Evolutionary conservation across 1,284 basidiomycete genomes (phyloP), one percentile per base, ranked within the genome.

Genomic region (Sanghuangporus baumii): DNA sequence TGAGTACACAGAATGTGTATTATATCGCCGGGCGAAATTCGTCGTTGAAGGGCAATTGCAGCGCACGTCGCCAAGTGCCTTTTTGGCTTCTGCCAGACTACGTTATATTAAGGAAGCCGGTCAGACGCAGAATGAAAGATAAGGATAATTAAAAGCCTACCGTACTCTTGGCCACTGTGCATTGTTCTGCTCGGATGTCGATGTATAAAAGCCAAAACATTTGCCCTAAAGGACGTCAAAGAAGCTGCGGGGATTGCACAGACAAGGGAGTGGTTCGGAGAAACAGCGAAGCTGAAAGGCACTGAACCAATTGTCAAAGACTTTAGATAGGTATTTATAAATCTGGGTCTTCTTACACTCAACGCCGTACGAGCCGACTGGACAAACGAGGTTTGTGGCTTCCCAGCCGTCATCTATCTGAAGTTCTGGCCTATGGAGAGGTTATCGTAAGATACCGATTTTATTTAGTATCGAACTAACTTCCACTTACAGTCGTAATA

Each of bases 211-310:
- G 75, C 76, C 65, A 76, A 77, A 48, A 74, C 40, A n/a, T 47
- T 69, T 11, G 74, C 69, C 61, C 74, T 72, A 14, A 76, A 67
- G 31, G 63, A 65, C 36, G 26, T 46, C 55, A 51, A 47, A 26
- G 40, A 37, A 34, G 80, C 75, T 2, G 70, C 66, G 11, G 84
- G 78, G 7, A 80, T 64, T 7, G 80, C 78, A 66, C 81, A 84
- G 2, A 87, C 64, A 37, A 88, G 75, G 11, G 73, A 70, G 58
- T 78, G 73, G 68, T 87, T 89, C 37, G 82, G 87, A 7, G 89
- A 91, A 3, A 79, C 58, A 1, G 72, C 73, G 9, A 65, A 61
- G 23, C 62, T 64, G 23, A 63, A 62, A 6, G 67, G 67, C 20
- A 62, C 67, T 68, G 36, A 9, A 47, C 23, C 16, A 3, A 2